Percentiles rank a stretch among this genome's conserved stretches.
Conservation (phyloP, 2,329 filamentous ascomycete species). For the Zasmidium cellare region DNA sequence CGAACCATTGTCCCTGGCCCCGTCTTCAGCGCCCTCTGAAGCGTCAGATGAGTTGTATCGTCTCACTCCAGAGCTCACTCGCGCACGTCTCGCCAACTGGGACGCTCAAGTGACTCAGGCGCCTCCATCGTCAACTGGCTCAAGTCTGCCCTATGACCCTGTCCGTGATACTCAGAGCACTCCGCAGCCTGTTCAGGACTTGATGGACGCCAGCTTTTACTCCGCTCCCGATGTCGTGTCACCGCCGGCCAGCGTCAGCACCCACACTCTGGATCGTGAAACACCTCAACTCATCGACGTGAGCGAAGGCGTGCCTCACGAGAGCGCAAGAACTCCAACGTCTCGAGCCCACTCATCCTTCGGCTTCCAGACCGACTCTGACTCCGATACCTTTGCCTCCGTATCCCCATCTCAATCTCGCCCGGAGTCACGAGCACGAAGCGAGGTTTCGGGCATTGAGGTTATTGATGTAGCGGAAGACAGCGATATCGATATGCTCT, state of each 20-base stretch:
- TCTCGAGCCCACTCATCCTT: constrained; percentile 25
- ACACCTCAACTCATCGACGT: constrained; percentile 25
- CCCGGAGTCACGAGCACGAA: constrained; percentile 18
- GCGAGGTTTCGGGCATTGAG: constrained; percentile 28
- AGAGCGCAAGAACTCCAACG: constrained; percentile 24
- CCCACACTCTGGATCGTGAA: constrained; percentile 12
- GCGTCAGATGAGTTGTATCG: constrained; percentile 33
- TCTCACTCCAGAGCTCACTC: constrained; percentile 34
- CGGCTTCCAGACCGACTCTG: constrained; percentile 29
- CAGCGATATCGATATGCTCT: constrained; percentile 36
- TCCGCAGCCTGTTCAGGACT: constrained; percentile 12
- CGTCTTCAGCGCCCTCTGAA: constrained; percentile 15
- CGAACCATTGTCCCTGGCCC: constrained; percentile 10
- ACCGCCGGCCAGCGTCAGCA: constrained; percentile 17
- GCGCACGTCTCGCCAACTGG: constrained; percentile 30
- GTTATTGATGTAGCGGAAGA: constrained; percentile 34
- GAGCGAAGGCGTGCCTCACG: constrained; percentile 15
- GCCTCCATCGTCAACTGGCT: constrained; percentile 3
- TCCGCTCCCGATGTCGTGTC: constrained; percentile 28
- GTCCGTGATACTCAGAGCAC: constrained; percentile 30
- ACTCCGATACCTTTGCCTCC: constrained; percentile 30
- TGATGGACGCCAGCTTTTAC: constrained; percentile 31
- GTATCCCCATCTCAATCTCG: constrained; percentile 20
- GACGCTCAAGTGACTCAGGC: constrained; percentile 15
- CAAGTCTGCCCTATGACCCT: constrained; percentile 28